Evolutionary conservation across 2,329 filamentous ascomycete species (phyloP).

Genomic region (Colletotrichum australisinense): DNA sequence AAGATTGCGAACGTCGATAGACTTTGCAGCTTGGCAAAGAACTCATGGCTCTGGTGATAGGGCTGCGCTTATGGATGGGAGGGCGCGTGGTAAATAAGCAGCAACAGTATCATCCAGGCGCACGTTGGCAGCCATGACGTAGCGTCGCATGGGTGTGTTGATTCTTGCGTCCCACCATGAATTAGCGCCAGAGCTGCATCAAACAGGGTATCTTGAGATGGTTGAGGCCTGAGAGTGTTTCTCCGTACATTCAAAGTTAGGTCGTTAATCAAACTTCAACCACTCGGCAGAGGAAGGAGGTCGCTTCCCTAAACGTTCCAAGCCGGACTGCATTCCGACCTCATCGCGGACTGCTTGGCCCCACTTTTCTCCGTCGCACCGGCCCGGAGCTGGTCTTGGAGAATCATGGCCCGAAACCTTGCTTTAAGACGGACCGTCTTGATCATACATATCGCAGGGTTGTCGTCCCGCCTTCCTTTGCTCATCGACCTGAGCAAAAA

Average conservation of each 20-base stretch:
- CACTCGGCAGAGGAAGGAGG: not conserved
- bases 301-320: not conserved
- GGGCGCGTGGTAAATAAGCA: not conserved
- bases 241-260: too few relatives aligned
- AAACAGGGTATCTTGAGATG: not conserved
- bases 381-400: not conserved
- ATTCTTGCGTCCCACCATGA: not conserved
- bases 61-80: not conserved
- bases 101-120: slow-evolving; percentile 1
- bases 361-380: not conserved
- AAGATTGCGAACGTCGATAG: not conserved
- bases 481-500: too few relatives aligned
- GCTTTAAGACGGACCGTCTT: not conserved
- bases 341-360: not conserved
- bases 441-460: too few relatives aligned
- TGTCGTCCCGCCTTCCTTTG: too few relatives aligned
- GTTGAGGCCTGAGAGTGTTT: too few relatives aligned
- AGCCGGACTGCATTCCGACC: not conserved
- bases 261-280: too few relatives aligned
- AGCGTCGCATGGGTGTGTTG: slow-evolving; percentile 2
- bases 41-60: not conserved
- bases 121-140: slow-evolving; percentile 29
- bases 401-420: not conserved
- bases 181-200: slow-evolving; percentile 13
- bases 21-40: not conserved